These are phyloP conservation scores for Setomelanomma holmii DNA, from an alignment of 2,329 filamentous ascomycete species.

Conservation along the genomic window DNA sequence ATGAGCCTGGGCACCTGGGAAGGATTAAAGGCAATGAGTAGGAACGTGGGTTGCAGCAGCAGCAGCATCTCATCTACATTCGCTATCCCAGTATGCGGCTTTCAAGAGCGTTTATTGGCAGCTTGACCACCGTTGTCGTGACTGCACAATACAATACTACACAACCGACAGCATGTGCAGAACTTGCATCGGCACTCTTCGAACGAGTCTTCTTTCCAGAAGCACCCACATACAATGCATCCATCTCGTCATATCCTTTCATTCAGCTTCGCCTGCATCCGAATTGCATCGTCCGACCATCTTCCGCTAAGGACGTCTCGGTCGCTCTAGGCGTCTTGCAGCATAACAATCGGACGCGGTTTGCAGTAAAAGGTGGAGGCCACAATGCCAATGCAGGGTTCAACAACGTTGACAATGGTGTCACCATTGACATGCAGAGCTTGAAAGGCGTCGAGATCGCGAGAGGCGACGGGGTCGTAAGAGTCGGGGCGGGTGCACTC, in stretches of 20 bases:
- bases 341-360: constrained; percentile 18
- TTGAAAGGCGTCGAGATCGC: constrained; percentile 27
- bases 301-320: constrained; percentile 24
- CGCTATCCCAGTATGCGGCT: constrained; percentile 13
- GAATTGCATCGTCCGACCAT: constrained; percentile 30
- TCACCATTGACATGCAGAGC: constrained; percentile 40
- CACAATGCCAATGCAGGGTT: constrained; percentile 35
- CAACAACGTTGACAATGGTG: constrained; percentile 37
- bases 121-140: neutral
- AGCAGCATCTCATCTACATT: neutral
- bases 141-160: neutral
- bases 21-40: no score
- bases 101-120: constrained; percentile 3
- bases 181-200: constrained; percentile 19
- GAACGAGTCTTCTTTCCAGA: constrained; percentile 25
- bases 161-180: constrained; percentile 11
- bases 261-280: constrained; percentile 25
- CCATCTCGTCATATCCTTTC: constrained; percentile 32
- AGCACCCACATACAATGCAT: constrained; percentile 27
- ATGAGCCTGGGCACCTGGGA: neutral
- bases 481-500: constrained; percentile 33
- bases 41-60: no score
- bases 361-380: constrained; percentile 34
- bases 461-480: constrained; percentile 19
- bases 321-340: constrained; percentile 18